phyloP scores from a whole-genome alignment of 2,329 filamentous ascomycete genomes.

The Ascochyta clinopodiicola region DNA sequence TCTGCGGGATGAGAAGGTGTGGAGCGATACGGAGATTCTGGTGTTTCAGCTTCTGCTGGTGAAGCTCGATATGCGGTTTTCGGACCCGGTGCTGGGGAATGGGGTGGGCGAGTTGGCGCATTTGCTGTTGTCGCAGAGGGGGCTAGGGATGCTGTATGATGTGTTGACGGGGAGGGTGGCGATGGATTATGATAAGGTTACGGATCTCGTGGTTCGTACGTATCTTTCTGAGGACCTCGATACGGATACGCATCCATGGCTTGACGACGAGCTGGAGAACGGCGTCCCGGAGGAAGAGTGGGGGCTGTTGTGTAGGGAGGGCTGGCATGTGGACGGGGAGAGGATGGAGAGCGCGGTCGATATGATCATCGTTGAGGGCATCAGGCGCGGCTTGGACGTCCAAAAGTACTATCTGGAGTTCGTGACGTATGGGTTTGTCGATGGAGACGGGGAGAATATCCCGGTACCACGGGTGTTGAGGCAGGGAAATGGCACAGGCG shows the following conservation, averaged over 20 bases:
- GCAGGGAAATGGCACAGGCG: slow-evolving; percentile 53
- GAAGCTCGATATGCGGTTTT: slow-evolving; percentile 75
- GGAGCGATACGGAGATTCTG: slow-evolving; percentile 67
- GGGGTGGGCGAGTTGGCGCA: slow-evolving; percentile 46
- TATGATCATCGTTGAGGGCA: slow-evolving; percentile 58
- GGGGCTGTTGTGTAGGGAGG: slow-evolving; percentile 45
- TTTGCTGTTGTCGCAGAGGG: slow-evolving; percentile 64
- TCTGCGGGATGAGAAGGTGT: slow-evolving; percentile 60
- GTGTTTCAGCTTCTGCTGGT: slow-evolving; percentile 69
- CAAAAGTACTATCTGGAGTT: slow-evolving; percentile 63
- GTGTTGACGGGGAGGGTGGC: slow-evolving; percentile 61
- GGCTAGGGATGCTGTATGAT: slow-evolving; percentile 45
- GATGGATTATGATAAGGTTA: slow-evolving; percentile 42
- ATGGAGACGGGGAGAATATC: slow-evolving; percentile 58
- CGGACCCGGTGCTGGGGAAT: slow-evolving; percentile 65
- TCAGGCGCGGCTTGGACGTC: slow-evolving; percentile 61
- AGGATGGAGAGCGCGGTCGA: slow-evolving; percentile 53
- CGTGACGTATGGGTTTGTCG: slow-evolving; percentile 68
- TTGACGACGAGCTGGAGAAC: slow-evolving; percentile 33
- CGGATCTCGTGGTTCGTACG: slow-evolving; percentile 27
- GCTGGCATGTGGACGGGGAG: slow-evolving; percentile 64
- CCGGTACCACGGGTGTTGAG: slow-evolving; percentile 57
- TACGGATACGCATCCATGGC: slow-evolving; percentile 22
- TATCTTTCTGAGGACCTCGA: slow-evolving; percentile 33
- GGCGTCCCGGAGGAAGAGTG: slow-evolving; percentile 38